phyloP scores from a whole-genome alignment of 2,329 filamentous ascomycete genomes.

The Verticillium isaacii region DNA sequence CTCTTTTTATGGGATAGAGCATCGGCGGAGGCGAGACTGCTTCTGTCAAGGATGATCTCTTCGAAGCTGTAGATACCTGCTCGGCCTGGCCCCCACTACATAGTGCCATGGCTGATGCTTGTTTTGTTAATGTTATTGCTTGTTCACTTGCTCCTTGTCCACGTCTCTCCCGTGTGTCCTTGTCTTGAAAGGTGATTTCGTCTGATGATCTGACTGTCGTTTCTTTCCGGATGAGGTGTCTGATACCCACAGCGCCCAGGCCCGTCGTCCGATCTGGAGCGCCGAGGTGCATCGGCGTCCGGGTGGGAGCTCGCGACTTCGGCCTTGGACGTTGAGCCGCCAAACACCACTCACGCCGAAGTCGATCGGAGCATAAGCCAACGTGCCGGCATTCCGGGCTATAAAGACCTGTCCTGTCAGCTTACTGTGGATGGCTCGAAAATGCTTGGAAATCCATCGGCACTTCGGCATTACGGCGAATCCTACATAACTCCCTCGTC shows the following conservation, averaged over 20 bases:
- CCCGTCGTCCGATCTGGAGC: background rate
- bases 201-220: background rate
- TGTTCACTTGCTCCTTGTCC: background rate
- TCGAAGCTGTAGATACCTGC: background rate
- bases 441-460: background rate
- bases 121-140: background rate
- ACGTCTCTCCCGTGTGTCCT: background rate
- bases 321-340: background rate
- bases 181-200: background rate
- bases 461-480: background rate
- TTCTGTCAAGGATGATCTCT: background rate
- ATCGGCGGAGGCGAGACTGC: background rate
- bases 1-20: background rate
- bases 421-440: background rate
- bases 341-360: background rate
- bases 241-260: background rate
- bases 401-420: background rate
- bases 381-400: no score
- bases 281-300: background rate
- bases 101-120: background rate
- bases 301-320: background rate
- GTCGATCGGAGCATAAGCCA: background rate
- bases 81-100: background rate
- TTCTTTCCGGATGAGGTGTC: background rate
- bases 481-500: background rate